phyloP scores from a whole-genome alignment of 1,139 yeast genomes.

The Pichia cactophila region DNA sequence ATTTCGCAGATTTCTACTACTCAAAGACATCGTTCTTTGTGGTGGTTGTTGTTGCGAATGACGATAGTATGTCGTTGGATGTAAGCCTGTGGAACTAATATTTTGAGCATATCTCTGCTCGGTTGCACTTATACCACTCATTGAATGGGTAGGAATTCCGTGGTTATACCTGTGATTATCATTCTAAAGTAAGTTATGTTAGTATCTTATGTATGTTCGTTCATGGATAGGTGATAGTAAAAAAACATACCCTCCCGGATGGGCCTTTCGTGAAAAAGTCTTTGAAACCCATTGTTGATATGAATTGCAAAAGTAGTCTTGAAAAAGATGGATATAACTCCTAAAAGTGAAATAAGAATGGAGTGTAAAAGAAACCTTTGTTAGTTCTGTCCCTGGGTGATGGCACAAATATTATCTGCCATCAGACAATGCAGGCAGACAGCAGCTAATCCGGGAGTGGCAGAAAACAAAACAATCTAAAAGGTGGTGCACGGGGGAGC shows the following conservation, averaged over 20 bases:
- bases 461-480: background rate
- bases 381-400: background rate
- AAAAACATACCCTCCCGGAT: slow-evolving; percentile 18
- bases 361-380: background rate
- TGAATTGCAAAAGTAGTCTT: background rate
- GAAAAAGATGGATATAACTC: too few species aligned
- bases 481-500: background rate
- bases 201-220: background rate
- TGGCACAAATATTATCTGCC: background rate
- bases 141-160: slow-evolving; percentile 4
- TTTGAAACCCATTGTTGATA: slow-evolving; percentile 19
- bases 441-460: background rate
- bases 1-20: slow-evolving; percentile 14
- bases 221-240: too few species aligned
- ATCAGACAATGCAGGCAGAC: background rate
- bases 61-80: background rate
- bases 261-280: slow-evolving; percentile 22
- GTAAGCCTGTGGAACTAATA: slow-evolving; percentile 8
- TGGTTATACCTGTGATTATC: slow-evolving; percentile 3
- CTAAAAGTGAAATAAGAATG: too few species aligned
- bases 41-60: background rate
- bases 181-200: background rate
- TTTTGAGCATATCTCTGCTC: slow-evolving; percentile 9
- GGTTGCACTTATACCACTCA: slow-evolving; percentile 11
- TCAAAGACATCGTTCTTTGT: slow-evolving; percentile 24